A percentile compares a stretch with the other conserved stretches of the same genome.
Evolutionary conservation across 345 rosid species (phyloP).

Genomic region (Camelina hispida): DNA sequence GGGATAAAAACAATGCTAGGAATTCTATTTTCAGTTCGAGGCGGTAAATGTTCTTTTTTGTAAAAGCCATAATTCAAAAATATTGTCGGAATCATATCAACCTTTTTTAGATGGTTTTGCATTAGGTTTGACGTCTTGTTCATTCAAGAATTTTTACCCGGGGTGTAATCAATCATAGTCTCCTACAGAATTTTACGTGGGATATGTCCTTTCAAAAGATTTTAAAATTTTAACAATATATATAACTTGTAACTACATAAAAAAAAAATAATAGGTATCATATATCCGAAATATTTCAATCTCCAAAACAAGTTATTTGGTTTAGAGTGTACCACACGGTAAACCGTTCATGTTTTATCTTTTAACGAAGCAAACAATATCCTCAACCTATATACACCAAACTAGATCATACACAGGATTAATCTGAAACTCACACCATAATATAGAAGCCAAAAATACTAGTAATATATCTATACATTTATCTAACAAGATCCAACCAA

Average conservation of each 20-base stretch:
- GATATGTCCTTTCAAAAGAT: conserved; percentile 20
- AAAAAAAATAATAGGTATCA: neutral
- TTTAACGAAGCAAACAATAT: conserved; percentile 18
- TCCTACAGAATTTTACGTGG: neutral
- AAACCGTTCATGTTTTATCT: neutral
- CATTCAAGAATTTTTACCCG: conserved; percentile 36
- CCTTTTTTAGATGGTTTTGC: conserved; percentile 25
- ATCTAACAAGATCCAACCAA: neutral
- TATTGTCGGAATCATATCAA: conserved; percentile 38
- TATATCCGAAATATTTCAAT: too few relatives aligned
- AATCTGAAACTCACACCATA: neutral
- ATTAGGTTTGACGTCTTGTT: conserved; percentile 29
- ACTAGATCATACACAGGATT: neutral
- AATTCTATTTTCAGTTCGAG: conserved; percentile 27
- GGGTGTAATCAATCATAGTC: conserved; percentile 39
- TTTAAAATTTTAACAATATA: neutral
- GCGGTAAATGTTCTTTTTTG: conserved; percentile 25
- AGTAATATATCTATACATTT: neutral
- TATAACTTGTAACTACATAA: neutral
- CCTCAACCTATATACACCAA: neutral
- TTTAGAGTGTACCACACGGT: conserved; percentile 1
- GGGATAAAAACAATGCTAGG: neutral
- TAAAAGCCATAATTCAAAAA: conserved; percentile 32
- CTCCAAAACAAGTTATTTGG: neutral
- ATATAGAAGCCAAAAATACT: neutral